Base-by-base conservation (phyloP, 139 green algal genomes). In the Chlamydomonas sphaeroides region DNA sequence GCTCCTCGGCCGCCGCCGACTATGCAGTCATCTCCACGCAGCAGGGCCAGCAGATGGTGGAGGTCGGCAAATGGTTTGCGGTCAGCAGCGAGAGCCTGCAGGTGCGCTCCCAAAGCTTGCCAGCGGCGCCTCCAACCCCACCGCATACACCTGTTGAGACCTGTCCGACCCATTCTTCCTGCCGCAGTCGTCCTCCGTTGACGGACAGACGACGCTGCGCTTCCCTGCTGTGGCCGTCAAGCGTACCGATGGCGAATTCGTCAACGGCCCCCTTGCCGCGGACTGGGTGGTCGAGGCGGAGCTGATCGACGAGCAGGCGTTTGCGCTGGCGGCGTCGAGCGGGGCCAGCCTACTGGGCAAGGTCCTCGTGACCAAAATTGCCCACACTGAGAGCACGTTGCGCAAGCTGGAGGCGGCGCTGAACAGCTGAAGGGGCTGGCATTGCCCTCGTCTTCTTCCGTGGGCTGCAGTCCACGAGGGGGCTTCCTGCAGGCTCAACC, bases 261-360 rank as follows among this genome's bases (percentile, higher is more conserved):
- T 73, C 0, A 72, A 65, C 8, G 75, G 75, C 20, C 59, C 59
- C 21, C 61, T 32, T 25, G 38, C 69, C 3, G 20, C 61, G 28
- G 32, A 82, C n/a, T 82, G 62, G 61, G 62, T 82, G 11, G 75
- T 82, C 23, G 75, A 82, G 63, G 75, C 75, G 14, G 45, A 82
- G 45, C 75, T 82, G n/a, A 23, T 82, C 1, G 75, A 82, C 42
- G 75, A 82, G 59, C 42, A 72, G 35, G 74, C 74, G 21, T 72
- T 72, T 25, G 62, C 30, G n/a, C 14, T 79, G 39, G 56, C 68
- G 8, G 42, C 45, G 33, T 32, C 36, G 20, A 38, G 28, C n/a
- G 45, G 10, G 23, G 2, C 62, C 2, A 63, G 25, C 42, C 26
- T 36, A 42, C 62, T 82, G 18, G 75, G 75, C 18, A 82, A 82